Evolutionary conservation across 495 filamentous ascomycete species (phyloP).

Genomic region (Aspergillus nidulans): DNA sequence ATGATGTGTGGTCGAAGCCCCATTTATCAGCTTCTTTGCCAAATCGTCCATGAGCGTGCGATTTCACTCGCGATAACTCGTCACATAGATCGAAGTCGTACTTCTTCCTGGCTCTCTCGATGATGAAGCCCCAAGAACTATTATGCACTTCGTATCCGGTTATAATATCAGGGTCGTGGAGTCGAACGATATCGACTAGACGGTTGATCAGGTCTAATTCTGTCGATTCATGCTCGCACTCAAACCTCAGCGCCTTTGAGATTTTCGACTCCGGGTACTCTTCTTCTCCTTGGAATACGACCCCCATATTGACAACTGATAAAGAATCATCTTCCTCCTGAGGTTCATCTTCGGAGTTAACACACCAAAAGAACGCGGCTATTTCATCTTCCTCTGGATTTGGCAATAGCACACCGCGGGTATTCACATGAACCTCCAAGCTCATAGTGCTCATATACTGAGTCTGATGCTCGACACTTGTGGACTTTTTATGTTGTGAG

Average conservation of each 20-base stretch:
- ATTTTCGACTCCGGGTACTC: conserved; percentile 49
- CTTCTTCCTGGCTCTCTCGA: conserved; percentile 78
- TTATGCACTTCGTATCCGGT: conserved; percentile 96
- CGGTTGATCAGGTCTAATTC: conserved; percentile 81
- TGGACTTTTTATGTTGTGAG: conserved; percentile 70
- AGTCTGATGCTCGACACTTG: conserved; percentile 75
- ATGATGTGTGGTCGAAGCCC: conserved; percentile 89
- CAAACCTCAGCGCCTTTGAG: conserved; percentile 43
- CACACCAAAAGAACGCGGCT: conserved; percentile 85
- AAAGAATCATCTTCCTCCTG: conserved; percentile 48
- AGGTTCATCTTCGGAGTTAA: conserved; percentile 66
- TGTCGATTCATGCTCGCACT: conserved; percentile 67
- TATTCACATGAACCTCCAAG: conserved; percentile 92
- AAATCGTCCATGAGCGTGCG: conserved; percentile 71
- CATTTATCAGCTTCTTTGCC: conserved; percentile 84
- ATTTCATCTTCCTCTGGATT: conserved; percentile 90
- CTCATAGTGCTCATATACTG: conserved; percentile 98
- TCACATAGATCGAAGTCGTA: conserved; percentile 89
- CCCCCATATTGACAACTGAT: conserved; percentile 57
- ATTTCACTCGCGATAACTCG: conserved; percentile 84
- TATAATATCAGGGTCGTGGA: conserved; percentile 84
- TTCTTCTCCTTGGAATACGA: conserved; percentile 36
- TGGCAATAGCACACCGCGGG: conserved; percentile 69
- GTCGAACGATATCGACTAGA: conserved; percentile 81
- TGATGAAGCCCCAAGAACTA: conserved; percentile 89